These are phyloP conservation scores for Trifolium dubium DNA, from an alignment of 306 rosid genomes.

Conservation along the genomic window DNA sequence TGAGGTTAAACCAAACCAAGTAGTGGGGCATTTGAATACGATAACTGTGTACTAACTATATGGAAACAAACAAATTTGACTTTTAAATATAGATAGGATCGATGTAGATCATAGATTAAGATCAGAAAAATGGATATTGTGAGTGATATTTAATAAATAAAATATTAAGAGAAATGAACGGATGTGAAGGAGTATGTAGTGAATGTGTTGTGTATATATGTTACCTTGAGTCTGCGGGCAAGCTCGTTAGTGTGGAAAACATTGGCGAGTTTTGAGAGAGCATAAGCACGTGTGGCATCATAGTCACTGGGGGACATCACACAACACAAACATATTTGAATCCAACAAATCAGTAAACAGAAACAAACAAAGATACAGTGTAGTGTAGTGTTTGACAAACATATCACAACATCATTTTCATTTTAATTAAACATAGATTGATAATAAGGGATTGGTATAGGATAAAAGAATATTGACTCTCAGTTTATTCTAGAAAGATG, in stretches of 20 bases:
- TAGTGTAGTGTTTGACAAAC: constrained; percentile 34
- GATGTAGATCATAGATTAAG: not conserved
- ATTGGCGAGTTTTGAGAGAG: constrained; percentile 98
- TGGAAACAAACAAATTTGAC: constrained; percentile 49
- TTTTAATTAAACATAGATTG: too few relatives aligned
- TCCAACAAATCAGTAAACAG: not conserved
- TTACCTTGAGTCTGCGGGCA: constrained; percentile 74
- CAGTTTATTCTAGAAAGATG: too few relatives aligned
- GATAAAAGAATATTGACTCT: too few relatives aligned
- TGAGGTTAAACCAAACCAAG: not conserved
- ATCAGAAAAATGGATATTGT: not conserved
- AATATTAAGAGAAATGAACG: not conserved
- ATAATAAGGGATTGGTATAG: too few relatives aligned
- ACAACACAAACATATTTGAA: constrained; percentile 39
- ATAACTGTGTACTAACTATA: constrained; percentile 5
- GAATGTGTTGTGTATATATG: too few relatives aligned
- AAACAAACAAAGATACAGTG: too few relatives aligned
- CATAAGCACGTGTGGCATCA: constrained; percentile 98
- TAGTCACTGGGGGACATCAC: constrained; percentile 55
- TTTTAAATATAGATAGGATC: constrained; percentile 30
- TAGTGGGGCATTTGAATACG: constrained; percentile 20
- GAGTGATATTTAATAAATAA: constrained; percentile 6
- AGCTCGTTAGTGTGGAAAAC: constrained; percentile 85
- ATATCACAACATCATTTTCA: constrained; percentile 32
- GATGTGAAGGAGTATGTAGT: not conserved